A percentile compares a stretch with the other conserved stretches of the same genome.
Evolutionary conservation across 208 protist species (phyloP).

Genomic region (Sergeia podlipaevii): DNA sequence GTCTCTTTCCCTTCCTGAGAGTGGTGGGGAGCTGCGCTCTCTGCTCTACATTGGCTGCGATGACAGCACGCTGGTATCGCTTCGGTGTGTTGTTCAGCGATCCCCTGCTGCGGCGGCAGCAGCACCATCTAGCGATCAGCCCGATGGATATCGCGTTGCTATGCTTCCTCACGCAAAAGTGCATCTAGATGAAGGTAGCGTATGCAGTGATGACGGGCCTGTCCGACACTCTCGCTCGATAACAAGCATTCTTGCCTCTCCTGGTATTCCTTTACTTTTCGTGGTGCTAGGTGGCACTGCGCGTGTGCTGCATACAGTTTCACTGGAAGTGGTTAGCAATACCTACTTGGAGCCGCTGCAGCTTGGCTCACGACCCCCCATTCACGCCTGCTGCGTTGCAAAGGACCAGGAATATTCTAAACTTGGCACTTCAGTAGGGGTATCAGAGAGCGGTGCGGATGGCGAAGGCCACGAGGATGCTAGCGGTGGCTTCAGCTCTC

Average conservation of each 20-base stretch:
- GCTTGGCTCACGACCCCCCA: too few species aligned
- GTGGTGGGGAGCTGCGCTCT: constrained; percentile 17
- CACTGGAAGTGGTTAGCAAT: too few species aligned
- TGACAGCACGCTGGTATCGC: constrained; percentile 23
- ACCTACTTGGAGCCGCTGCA: too few species aligned
- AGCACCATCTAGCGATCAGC: not conserved
- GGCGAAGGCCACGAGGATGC: too few species aligned
- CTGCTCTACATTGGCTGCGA: constrained; percentile 26
- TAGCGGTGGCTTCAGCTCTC: too few species aligned
- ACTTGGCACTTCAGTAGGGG: too few species aligned
- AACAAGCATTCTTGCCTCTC: not conserved
- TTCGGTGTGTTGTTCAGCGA: constrained; percentile 16
- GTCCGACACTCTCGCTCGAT: not conserved
- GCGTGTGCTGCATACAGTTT: too few species aligned
- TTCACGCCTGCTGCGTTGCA: too few species aligned
- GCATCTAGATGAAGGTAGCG: not conserved
- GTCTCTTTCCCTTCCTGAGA: constrained; percentile 10
- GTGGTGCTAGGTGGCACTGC: too few species aligned
- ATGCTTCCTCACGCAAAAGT: constrained; percentile 20
- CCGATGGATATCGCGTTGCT: constrained; percentile 5
- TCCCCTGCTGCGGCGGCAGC: too few species aligned
- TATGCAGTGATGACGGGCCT: not conserved
- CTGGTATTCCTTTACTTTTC: not conserved
- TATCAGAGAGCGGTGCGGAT: too few species aligned
- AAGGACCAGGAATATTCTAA: too few species aligned